Evolutionary conservation across 2,329 filamentous ascomycete species (phyloP).

Genomic region (Alternaria alternata): DNA sequence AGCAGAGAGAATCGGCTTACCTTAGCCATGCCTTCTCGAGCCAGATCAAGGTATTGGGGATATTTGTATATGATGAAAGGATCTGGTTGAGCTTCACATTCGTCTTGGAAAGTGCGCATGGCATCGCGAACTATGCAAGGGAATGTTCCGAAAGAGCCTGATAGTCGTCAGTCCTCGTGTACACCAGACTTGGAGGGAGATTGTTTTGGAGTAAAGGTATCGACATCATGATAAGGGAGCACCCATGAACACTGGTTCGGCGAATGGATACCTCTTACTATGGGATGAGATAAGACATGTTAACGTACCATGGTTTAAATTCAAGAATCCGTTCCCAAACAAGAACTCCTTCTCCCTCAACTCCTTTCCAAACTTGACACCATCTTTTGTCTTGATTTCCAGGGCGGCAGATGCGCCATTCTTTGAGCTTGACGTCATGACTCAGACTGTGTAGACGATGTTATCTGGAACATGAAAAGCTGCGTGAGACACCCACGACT

Average conservation of each 20-base stretch:
- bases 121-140: constrained; percentile 68
- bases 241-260: neutral
- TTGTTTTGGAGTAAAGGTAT: neutral
- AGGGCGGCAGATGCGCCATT: constrained; percentile 14
- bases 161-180: neutral
- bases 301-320: constrained; percentile 77
- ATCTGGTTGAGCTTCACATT: constrained; percentile 74
- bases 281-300: neutral
- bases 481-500: neutral
- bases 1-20: constrained; percentile 5
- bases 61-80: constrained; percentile 76
- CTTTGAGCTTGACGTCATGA: constrained; percentile 22
- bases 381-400: constrained; percentile 28
- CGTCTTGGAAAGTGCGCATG: constrained; percentile 71
- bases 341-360: constrained; percentile 70
- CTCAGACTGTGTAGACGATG: neutral
- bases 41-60: constrained; percentile 68
- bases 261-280: neutral
- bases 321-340: constrained; percentile 72
- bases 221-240: neutral
- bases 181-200: neutral
- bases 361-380: constrained; percentile 58
- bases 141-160: constrained; percentile 80
- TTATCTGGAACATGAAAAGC: neutral
- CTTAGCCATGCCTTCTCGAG: constrained; percentile 65